Conservation (phyloP, 2,329 filamentous ascomycete species). For the Neonectria faginata region DNA sequence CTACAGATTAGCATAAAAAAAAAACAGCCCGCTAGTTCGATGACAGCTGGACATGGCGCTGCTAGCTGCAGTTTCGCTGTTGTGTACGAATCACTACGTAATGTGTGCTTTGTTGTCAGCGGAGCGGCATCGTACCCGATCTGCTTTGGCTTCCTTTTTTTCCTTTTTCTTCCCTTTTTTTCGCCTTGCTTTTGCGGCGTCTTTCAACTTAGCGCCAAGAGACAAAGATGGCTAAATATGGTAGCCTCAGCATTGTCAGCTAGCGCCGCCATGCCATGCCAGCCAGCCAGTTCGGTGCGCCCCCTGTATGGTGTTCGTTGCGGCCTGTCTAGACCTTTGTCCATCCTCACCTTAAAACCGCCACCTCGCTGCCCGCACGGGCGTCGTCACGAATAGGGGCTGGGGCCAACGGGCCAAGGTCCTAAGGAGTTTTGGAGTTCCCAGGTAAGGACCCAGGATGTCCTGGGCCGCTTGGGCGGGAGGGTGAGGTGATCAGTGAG, state of each 20-base stretch:
- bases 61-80: slow-evolving; percentile 8
- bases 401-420: slow-evolving; percentile 18
- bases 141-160: slow-evolving; percentile 20
- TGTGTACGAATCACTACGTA: not conserved
- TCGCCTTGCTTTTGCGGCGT: slow-evolving; percentile 28
- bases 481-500: slow-evolving; percentile 45
- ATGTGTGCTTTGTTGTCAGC: slow-evolving; percentile 8
- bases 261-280: slow-evolving; percentile 23
- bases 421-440: slow-evolving; percentile 12
- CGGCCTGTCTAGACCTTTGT: slow-evolving; percentile 34
- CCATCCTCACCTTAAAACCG: slow-evolving; percentile 32
- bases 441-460: slow-evolving; percentile 7
- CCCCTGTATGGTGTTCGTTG: slow-evolving; percentile 33
- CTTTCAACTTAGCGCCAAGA: slow-evolving; percentile 28
- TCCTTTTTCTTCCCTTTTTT: slow-evolving; percentile 29
- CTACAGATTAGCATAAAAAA: not conserved
- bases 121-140: slow-evolving; percentile 36
- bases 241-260: slow-evolving; percentile 21
- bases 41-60: slow-evolving; percentile 17
- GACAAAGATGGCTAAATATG: slow-evolving; percentile 27
- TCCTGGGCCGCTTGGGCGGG: slow-evolving; percentile 24
- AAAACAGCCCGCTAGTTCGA: slow-evolving; percentile 11
- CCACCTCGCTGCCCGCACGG: slow-evolving; percentile 35
- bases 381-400: slow-evolving; percentile 40
- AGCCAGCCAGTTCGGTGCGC: slow-evolving; percentile 21